A percentile compares a stretch with the other conserved stretches of the same genome.
These are phyloP conservation scores for Candida xiaguanensis DNA, from an alignment of 805 yeast species.

Conservation along the genomic window DNA sequence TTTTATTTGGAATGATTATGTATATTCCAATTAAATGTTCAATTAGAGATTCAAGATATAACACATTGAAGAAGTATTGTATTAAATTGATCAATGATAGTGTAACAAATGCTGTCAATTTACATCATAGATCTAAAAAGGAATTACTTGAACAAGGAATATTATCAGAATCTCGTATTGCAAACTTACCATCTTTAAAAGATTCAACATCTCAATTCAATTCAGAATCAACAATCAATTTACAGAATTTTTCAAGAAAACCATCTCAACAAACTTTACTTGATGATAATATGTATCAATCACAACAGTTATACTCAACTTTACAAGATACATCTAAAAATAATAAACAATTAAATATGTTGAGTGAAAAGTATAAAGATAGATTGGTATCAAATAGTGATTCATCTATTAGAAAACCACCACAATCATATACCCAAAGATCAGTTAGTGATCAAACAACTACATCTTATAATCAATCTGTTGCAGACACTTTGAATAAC, in stretches of 20 bases:
- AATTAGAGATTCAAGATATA: conserved; percentile 31
- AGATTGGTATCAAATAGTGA: background rate
- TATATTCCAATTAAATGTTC: conserved; percentile 45
- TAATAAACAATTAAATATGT: background rate
- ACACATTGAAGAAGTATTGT: conserved; percentile 57
- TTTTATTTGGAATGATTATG: conserved; percentile 51
- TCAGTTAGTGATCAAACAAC: background rate
- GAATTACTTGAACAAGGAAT: conserved; percentile 27
- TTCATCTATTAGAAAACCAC: background rate
- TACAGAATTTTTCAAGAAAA: conserved; percentile 1
- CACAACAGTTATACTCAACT: conserved; percentile 1
- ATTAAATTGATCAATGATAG: conserved; percentile 55
- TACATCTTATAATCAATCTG: background rate
- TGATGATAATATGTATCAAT: background rate
- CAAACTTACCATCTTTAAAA: conserved; percentile 18
- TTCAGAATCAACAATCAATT: conserved; percentile 4
- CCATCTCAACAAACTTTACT: background rate
- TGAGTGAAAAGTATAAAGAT: conserved; percentile 3
- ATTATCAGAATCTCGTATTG: conserved; percentile 20
- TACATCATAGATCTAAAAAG: conserved; percentile 33
- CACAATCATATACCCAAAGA: conserved; percentile 1
- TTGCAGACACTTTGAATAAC: background rate
- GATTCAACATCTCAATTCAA: background rate
- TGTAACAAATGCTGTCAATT: conserved; percentile 49
- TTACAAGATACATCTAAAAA: conserved; percentile 1